Evolutionary conservation across 257 asterid species (phyloP), one percentile per base, ranked within the genome.

Genomic region (Scutellaria baicalensis): DNA sequence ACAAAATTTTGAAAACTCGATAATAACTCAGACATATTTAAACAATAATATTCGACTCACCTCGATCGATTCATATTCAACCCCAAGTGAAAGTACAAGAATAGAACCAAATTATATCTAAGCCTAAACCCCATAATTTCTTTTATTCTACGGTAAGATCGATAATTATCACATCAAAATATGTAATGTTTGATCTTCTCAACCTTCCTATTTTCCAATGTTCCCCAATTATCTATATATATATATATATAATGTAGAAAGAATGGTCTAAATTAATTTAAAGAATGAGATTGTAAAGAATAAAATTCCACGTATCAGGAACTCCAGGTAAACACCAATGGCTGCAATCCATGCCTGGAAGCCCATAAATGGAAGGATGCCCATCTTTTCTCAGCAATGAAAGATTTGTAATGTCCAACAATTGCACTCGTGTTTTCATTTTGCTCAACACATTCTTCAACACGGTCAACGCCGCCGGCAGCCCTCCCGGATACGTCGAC

Each of bases 281-380:
- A 74, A 75, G 63, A 81, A 91, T 73, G 70, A 90, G 78, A 68
- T 73, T 86, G 77, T 83, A 90, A 59, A 93, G 86, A 45, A 93
- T 77, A 44, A 73, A 82, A 69, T 90, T 93, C 97, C 97, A 93
- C 47, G 88, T 87, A 79, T 93, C 97, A 9, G 97, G 98, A 1
- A 93, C 91, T 48, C 97, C 97, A 0, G 96, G 88, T 21, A 93
- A 77, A 49, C 97, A 90, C 98, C 98, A 92, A 68, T 92, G 98
- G 80, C 92, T 93, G 75, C 97, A 93, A 65, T 93, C 98, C 84
- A 81, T 80, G 31, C 84, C 79, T 0, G 77, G 78, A 2, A 85
- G 74, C 21, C 98, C 98, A 55, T 84, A 93, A 0, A 84, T 65
- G 2, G 98, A 93, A 71, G 98, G 97, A 48, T 93, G 98, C 0